Percentiles rank a stretch among this genome's conserved stretches.
phyloP scores from a whole-genome alignment of 2,329 filamentous ascomycete species.

The Aspergillus calidoustus region DNA sequence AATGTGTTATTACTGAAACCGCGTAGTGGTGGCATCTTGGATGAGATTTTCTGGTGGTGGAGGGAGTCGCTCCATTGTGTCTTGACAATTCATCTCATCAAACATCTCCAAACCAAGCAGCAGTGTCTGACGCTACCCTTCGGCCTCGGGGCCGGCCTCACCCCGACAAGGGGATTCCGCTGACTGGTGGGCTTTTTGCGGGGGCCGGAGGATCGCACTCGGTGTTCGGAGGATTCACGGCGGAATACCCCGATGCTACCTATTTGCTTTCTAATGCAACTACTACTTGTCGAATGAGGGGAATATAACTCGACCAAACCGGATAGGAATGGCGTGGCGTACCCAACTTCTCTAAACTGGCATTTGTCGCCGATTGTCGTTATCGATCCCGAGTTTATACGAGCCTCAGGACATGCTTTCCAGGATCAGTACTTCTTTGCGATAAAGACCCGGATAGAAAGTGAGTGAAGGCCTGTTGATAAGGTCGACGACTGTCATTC shows the following conservation, averaged over 20 bases:
- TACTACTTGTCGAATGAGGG: neutral
- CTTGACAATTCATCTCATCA: neutral
- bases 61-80: neutral
- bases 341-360: neutral
- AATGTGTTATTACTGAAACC: constrained; percentile 52
- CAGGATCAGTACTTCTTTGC: neutral
- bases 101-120: neutral
- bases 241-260: neutral
- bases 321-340: constrained; percentile 1
- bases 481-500: neutral
- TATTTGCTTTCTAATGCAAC: neutral
- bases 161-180: neutral
- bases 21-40: constrained; percentile 23
- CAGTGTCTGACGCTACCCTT: neutral
- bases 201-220: neutral
- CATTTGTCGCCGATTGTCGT: neutral
- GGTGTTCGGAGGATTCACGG: constrained; percentile 9
- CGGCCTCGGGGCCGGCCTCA: no score
- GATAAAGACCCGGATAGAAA: neutral
- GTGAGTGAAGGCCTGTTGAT: neutral
- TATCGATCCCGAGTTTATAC: neutral
- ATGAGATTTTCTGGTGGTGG: neutral
- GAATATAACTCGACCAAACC: neutral
- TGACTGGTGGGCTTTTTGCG: neutral
- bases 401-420: neutral